Evolutionary conservation across 495 filamentous ascomycete species (phyloP), one percentile per base, ranked within the genome.

Genomic region (Apodospora peruviana): DNA sequence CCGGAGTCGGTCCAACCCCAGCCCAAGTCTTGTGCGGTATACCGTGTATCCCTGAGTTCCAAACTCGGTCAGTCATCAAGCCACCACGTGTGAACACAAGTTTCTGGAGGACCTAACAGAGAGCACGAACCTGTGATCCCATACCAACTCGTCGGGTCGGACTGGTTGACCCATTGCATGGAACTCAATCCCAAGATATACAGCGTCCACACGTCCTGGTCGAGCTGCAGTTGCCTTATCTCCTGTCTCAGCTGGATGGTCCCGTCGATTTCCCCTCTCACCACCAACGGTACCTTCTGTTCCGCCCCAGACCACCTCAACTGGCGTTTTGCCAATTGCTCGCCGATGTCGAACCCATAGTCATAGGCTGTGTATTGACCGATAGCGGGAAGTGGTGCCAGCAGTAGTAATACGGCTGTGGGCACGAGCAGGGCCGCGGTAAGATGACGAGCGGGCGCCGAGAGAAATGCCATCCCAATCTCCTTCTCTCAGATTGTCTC

Each of bases 1-100:
- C 73, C 4, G 69, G 56, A 19, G 62, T 67, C 22, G 76, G 63
- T 10, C 63, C 40, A n/a, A 84, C 83, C 27, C 70, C 72, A 47
- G 76, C 74, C 75, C 76, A 87, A 10, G 74, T 64, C 19, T 69
- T 57, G 48, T 70, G 79, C 5, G 83, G 83, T 43, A 75, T 70
- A 17, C 83, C 83, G 62, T 87, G 83, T 55, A 86, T 85, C 9
- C 82, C 80, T 82, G 40, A 11, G 36, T 38, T 38, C 27, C 16
- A 17, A 5, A 11, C 9, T 18, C 14, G 18, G 37, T 10, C 37
- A 8, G 37, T 40, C 37, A 40, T 39, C 16, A 51, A 32, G 14
- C 32, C 12, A 8, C 37, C 29, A 8, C 29, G 10, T 18, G 17
- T 10, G 19, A 40, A 40, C 9, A 40, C 14, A 20, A 8, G 10